phyloP scores from a whole-genome alignment of 441 rosid species.

The Brassica balearica region DNA sequence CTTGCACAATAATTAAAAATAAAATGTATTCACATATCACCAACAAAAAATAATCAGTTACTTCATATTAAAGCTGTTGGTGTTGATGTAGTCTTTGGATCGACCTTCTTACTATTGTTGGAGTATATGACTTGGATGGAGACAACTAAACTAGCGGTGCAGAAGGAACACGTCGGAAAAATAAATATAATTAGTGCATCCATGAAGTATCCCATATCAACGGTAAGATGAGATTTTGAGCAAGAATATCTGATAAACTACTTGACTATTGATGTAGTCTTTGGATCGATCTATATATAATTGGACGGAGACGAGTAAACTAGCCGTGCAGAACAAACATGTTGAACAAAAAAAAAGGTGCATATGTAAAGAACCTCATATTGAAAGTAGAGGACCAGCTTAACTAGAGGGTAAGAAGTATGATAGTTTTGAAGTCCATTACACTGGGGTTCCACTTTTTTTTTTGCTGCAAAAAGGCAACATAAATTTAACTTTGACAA shows the following conservation, averaged over 20 bases:
- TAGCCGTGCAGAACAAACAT: conserved; percentile 4
- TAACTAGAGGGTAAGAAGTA: not conserved
- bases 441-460: not conserved
- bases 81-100: conserved; percentile 4
- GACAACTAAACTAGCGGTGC: not conserved
- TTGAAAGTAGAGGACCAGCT: not conserved
- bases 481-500: not conserved
- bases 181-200: not conserved
- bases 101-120: not conserved
- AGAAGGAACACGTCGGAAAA: not conserved
- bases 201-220: conserved; percentile 7
- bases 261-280: conserved; percentile 6
- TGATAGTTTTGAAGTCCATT: not conserved
- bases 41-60: not conserved
- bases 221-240: not conserved
- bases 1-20: conserved; percentile 7
- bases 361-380: not conserved
- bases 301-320: conserved; percentile 1
- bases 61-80: not conserved
- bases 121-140: conserved; percentile 3
- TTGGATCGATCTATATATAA: not conserved
- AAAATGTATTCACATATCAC: conserved; percentile 4
- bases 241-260: not conserved
- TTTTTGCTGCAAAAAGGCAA: not conserved
- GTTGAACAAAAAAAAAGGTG: not conserved